These are phyloP conservation scores for Mucor plumbeus DNA, from an alignment of 371 early-diverging fungal species.

Conservation along the genomic window DNA sequence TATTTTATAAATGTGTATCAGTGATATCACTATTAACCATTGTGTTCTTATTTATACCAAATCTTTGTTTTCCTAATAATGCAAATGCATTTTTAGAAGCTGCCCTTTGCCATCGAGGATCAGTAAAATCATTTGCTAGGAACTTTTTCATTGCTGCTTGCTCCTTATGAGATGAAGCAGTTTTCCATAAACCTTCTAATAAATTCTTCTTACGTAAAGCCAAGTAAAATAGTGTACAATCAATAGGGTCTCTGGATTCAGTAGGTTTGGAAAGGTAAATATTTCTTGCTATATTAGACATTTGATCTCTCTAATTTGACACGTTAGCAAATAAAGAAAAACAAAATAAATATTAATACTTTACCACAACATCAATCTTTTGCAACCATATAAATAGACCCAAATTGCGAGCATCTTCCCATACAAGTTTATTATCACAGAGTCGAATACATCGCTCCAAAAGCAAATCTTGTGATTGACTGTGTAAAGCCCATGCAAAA, in stretches of 20 bases:
- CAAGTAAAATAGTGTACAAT: conserved; percentile 85
- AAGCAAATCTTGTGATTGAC: conserved; percentile 88
- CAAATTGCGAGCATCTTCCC: conserved; percentile 80
- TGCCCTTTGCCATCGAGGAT: conserved; percentile 88
- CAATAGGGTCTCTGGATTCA: conserved; percentile 78
- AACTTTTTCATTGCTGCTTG: conserved; percentile 87
- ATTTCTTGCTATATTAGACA: conserved; percentile 87
- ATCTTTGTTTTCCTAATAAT: conserved; percentile 92
- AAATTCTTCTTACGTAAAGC: conserved; percentile 87
- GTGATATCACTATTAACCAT: not conserved
- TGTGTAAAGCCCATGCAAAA: conserved; percentile 86
- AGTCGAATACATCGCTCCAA: conserved; percentile 69
- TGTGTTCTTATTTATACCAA: conserved; percentile 54
- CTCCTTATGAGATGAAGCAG: conserved; percentile 83
- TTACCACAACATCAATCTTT: conserved; percentile 76
- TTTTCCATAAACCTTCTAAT: conserved; percentile 89
- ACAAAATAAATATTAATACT: not conserved
- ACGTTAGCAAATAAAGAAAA: conserved; percentile 1
- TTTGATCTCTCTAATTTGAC: conserved; percentile 59
- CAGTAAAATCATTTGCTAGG: conserved; percentile 87
- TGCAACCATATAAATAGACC: conserved; percentile 90
- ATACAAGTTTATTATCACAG: conserved; percentile 70
- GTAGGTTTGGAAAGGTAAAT: conserved; percentile 78
- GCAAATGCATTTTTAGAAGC: conserved; percentile 98
- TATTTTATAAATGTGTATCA: conserved; percentile 21